Percentiles rank a stretch among this genome's conserved stretches.
Evolutionary conservation across 768 basidiomycete species (phyloP).

Genomic region (Gymnopilus dilepis): DNA sequence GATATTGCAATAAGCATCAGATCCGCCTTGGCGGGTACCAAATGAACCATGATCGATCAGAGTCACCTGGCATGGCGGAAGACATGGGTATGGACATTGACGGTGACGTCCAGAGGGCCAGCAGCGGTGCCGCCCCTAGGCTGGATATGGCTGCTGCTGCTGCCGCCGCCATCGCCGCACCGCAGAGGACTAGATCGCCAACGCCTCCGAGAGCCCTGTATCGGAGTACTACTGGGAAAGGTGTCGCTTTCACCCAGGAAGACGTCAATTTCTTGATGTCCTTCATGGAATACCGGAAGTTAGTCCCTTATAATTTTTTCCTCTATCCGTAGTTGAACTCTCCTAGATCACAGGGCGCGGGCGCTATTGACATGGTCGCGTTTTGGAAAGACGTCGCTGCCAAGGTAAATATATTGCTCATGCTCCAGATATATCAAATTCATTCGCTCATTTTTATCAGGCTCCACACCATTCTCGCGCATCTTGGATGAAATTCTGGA

Average conservation of each 20-base stretch:
- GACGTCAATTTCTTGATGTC: conserved; percentile 79
- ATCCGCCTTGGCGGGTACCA: conserved; percentile 86
- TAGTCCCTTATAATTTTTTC: conserved; percentile 24
- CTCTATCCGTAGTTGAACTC: too few species aligned
- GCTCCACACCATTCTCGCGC: conserved; percentile 91
- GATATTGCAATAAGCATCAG: conserved; percentile 93
- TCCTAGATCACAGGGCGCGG: conserved; percentile 55
- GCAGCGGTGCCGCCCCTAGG: conserved; percentile 9
- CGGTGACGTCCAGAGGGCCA: conserved; percentile 20
- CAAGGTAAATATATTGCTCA: conserved; percentile 23
- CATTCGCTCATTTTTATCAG: conserved; percentile 37
- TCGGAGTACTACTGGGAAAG: conserved; percentile 88
- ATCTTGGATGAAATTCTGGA: conserved; percentile 95
- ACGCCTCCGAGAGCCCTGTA: conserved; percentile 81
- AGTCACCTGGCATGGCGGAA: conserved; percentile 48
- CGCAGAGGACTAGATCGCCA: conserved; percentile 69
- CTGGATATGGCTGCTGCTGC: conserved; percentile 31
- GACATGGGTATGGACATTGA: conserved; percentile 52
- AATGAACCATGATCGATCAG: conserved; percentile 68
- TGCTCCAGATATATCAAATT: neutral
- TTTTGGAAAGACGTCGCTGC: conserved; percentile 42
- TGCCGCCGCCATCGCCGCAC: conserved; percentile 23
- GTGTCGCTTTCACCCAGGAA: conserved; percentile 86
- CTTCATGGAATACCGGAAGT: conserved; percentile 82
- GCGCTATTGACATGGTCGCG: conserved; percentile 44